Percentiles rank a stretch among this genome's conserved stretches.
Conservation (phyloP, 2,329 filamentous ascomycete species). For the Penicillium sp. region DNA sequence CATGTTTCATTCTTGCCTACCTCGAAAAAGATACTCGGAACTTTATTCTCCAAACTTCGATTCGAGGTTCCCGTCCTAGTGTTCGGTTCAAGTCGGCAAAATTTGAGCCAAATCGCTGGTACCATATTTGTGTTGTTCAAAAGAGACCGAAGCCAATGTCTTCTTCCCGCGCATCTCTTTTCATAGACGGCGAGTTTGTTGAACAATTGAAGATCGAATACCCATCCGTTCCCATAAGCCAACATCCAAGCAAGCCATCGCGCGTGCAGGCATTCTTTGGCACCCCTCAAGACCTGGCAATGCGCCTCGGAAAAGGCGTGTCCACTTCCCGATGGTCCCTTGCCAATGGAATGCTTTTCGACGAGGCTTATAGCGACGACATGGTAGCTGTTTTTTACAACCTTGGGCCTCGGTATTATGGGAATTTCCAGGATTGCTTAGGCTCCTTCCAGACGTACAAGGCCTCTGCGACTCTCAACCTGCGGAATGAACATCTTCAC, state of each 20-base stretch:
- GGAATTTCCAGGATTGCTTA: slow-evolving; percentile 94
- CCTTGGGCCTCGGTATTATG: slow-evolving; percentile 85
- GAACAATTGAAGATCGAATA: slow-evolving; percentile 91
- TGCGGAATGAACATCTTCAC: slow-evolving; percentile 87
- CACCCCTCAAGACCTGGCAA: slow-evolving; percentile 83
- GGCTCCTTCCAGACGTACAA: slow-evolving; percentile 96
- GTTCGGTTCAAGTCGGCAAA: slow-evolving; percentile 84
- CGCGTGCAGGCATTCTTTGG: slow-evolving; percentile 90
- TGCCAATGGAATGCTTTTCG: slow-evolving; percentile 84
- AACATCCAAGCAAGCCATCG: slow-evolving; percentile 49
- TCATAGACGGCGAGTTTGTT: slow-evolving; percentile 88
- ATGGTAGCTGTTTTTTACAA: slow-evolving; percentile 86
- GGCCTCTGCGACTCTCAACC: slow-evolving; percentile 83
- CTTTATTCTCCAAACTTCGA: slow-evolving; percentile 93
- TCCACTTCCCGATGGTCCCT: slow-evolving; percentile 83
- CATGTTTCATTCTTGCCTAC: slow-evolving; percentile 91
- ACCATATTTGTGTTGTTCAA: slow-evolving; percentile 89
- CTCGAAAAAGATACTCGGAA: slow-evolving; percentile 90
- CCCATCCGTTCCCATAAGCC: slow-evolving; percentile 69
- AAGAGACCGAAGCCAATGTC: slow-evolving; percentile 72
- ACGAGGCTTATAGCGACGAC: slow-evolving; percentile 86
- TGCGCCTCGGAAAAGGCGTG: slow-evolving; percentile 69
- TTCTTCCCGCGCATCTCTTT: slow-evolving; percentile 79
- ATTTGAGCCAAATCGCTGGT: slow-evolving; percentile 80
- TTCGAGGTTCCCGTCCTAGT: slow-evolving; percentile 80